Base-by-base conservation (phyloP, 2,329 filamentous ascomycete species). In the Fusarium neocosmosporiellum region DNA sequence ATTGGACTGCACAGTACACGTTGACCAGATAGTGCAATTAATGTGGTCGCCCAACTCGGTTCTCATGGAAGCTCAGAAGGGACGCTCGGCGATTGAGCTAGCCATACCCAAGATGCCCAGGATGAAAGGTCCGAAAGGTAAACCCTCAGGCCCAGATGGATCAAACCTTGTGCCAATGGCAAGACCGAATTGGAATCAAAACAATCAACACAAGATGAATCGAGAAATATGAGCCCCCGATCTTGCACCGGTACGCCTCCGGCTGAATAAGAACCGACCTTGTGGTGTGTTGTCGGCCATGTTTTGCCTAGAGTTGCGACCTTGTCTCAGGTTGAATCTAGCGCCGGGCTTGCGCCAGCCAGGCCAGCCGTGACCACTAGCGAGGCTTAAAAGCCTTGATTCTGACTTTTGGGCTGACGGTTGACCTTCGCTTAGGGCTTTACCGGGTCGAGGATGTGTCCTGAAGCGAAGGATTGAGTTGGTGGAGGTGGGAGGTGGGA, bases 311-410 rank as follows among this genome's bases (percentile, higher is more conserved):
- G 46, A 58, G 46, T 36, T 53, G 27, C 31, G 67, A 20, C 31
- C 27, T 65, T 73, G 72, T 75, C 71, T 69, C 69, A 74, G 67
- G 61, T 62, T 67, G 36, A 61, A 63, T 70, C 64, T 66, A 72
- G 67, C 63, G 67, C 60, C 67, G 50, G 55, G 46, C 37, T 61
- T 50, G 62, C 65, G 54, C 67, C 57, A 72, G 43, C 57, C 63
- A 50, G 71, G 53, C 59, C 63, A 63, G 61, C 63, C 63, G 62
- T 57, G 55, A 27, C 37, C 34, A 59, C 34, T 63, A 68, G 63
- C 37, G 59, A 67, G 37, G 39, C 37, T 36, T 34, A 65, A 66
- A 62, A 36, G 53, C 41, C 48, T 62, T 46, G 37, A 10, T 37
- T 57, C 39, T 24, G 36, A n/a, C 22, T n/a, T 54, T 24, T 43